Evolutionary conservation across 2,329 filamentous ascomycete genomes (phyloP), one percentile per base, ranked within the genome.

Genomic region (Thielaviopsis ethacetica): DNA sequence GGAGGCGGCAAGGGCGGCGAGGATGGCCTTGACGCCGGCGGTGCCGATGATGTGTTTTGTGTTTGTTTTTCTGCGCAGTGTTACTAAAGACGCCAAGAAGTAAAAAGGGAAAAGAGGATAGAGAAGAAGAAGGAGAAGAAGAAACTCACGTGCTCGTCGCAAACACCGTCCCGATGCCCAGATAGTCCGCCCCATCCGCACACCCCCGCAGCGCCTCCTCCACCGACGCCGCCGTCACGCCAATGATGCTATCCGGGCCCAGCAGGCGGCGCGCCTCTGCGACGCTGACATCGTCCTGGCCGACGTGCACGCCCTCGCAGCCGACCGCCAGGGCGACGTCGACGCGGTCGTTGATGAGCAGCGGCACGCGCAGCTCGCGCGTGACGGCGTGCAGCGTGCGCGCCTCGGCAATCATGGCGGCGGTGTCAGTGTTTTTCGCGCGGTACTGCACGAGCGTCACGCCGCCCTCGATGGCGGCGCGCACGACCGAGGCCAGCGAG

Each of bases 251-350:
- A 63, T 84, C 75, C 0, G 80, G 72, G 0, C 90, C 90, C 0
- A 97, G 78, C 2, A 96, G 71, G 22, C 72, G 76, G 60, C 88
- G 85, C 1, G 90, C 91, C 47, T 78, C 77, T 9, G 71, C 67
- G 27, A 88, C 70, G 87, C 85, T 76, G 76, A 95, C 84, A 70
- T 97, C 91, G 77, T 96, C 91, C 73, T 97, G 91, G 6, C 93
- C 93, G 55, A 97, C 80, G 69, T 97, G 93, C 9, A 95, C 89
- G 53, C 93, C 93, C 72, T 96, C 91, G 60, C 88, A 93, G 13
- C 83, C 87, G 51, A 91, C 80, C 15, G 89, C 90, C 19, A 89
- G 77, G 9, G 90, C 91, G 26, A 97, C 88, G 68, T 95, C 91
- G 5, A 96, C 80, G 13, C 91, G 83, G 69, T 97, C 93, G 68